These are phyloP conservation scores for Nectriaceae sp. DNA, from an alignment of 2,329 filamentous ascomycete species.

Conservation along the genomic window DNA sequence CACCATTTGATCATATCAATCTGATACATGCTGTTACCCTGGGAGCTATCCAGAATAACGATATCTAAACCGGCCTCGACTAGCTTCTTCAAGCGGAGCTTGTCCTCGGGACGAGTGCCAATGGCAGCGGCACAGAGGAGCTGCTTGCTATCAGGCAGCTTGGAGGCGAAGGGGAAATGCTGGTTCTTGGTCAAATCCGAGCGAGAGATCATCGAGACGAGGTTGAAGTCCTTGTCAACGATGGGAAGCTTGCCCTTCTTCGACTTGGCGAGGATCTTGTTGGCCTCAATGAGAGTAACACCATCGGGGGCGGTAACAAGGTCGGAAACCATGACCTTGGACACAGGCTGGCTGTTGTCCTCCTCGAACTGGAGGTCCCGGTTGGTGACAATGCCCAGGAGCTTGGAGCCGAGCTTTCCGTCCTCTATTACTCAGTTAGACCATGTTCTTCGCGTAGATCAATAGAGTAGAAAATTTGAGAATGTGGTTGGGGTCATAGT, in stretches of 20 bases:
- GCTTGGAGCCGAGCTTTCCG: constrained; percentile 91
- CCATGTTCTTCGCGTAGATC: constrained; percentile 9
- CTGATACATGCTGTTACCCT: constrained; percentile 98
- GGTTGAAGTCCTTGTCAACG: constrained; percentile 78
- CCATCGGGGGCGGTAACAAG: constrained; percentile 85
- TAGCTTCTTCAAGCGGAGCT: constrained; percentile 79
- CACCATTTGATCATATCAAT: constrained; percentile 97
- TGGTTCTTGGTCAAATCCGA: constrained; percentile 99
- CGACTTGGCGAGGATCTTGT: constrained; percentile 87
- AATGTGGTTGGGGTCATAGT: constrained; percentile 34
- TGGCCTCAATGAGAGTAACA: constrained; percentile 84
- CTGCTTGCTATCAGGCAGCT: constrained; percentile 96
- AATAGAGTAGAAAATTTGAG: constrained; percentile 15
- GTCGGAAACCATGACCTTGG: constrained; percentile 92
- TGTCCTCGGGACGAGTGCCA: constrained; percentile 93
- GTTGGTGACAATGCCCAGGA: constrained; percentile 96
- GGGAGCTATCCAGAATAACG: constrained; percentile 92
- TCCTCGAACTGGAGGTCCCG: constrained; percentile 97
- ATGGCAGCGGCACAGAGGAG: constrained; percentile 94
- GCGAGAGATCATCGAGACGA: constrained; percentile 88
- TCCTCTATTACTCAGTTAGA: constrained; percentile 62
- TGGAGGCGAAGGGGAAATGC: constrained; percentile 93
- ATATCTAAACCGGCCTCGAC: constrained; percentile 95
- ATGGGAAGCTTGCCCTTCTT: constrained; percentile 99
- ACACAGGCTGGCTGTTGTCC: constrained; percentile 70